A percentile compares a stretch with the other conserved stretches of the same genome.
Evolutionary conservation across 108 stramenopile species (phyloP).

Genomic region (Conticribra weissflogii): DNA sequence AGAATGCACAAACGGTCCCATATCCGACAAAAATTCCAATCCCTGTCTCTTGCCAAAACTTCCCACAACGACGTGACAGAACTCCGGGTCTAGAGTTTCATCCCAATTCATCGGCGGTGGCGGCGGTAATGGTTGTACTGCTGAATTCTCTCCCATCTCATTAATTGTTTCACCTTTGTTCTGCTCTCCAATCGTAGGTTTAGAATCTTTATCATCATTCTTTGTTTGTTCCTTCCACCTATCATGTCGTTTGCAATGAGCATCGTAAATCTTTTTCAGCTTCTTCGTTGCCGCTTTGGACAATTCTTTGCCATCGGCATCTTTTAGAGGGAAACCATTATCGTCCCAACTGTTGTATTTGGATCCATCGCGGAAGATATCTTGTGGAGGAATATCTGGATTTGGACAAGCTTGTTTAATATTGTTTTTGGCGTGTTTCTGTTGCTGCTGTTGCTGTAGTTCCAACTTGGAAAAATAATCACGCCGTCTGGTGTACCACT

Average conservation of each 20-base stretch:
- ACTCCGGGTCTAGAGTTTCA: conserved; percentile 40
- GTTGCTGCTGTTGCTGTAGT: not conserved
- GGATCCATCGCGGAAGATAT: conserved; percentile 51
- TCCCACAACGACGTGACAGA: conserved; percentile 58
- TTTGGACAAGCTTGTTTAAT: too few species aligned
- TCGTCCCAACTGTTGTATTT: conserved; percentile 48
- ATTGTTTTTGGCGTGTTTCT: conserved; percentile 51
- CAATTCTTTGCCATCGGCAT: conserved; percentile 45
- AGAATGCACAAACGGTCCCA: conserved; percentile 75
- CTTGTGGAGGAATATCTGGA: too few species aligned
- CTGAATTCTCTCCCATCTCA: too few species aligned
- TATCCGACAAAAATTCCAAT: conserved; percentile 59
- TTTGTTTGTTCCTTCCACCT: conserved; percentile 45
- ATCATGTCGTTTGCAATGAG: conserved; percentile 56
- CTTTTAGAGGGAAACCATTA: conserved; percentile 54
- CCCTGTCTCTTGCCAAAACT: conserved; percentile 74
- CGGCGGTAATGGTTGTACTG: not conserved
- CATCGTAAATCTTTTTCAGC: conserved; percentile 55
- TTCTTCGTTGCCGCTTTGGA: conserved; percentile 66
- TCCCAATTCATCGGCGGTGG: conserved; percentile 18
- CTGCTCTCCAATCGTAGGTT: not conserved
- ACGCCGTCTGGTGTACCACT: conserved; percentile 10
- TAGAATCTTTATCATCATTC: not conserved
- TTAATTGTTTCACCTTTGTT: not conserved
- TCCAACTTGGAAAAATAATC: not conserved